Evolutionary conservation across 2,329 filamentous ascomycete genomes (phyloP).

Genomic region (Colletotrichum sp.): DNA sequence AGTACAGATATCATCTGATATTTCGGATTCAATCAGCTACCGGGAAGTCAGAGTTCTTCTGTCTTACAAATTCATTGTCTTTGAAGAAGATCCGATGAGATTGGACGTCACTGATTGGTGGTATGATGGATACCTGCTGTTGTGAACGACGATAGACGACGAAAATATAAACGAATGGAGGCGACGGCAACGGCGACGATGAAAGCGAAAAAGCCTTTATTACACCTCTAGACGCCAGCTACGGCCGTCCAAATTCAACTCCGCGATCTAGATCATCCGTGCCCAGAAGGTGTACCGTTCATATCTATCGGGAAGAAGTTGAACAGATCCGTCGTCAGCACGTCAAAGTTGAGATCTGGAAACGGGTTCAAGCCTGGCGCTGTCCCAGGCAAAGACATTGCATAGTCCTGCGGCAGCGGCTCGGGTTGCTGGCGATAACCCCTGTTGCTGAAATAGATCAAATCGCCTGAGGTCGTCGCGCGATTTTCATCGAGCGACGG

Average conservation of each 20-base stretch:
- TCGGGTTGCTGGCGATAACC: not conserved
- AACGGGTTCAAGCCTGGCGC: not conserved
- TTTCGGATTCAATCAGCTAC: not conserved
- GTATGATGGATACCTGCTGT: not conserved
- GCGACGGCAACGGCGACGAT: no score
- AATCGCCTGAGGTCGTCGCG: conserved; percentile 15
- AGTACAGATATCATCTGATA: not conserved
- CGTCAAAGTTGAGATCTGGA: conserved; percentile 26
- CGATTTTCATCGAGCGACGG: conserved; percentile 24
- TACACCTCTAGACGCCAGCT: not conserved
- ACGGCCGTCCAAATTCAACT: not conserved
- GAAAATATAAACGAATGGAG: no score
- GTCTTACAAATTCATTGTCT: not conserved
- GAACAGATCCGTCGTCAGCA: conserved; percentile 32
- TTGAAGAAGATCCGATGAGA: not conserved
- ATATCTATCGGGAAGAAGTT: conserved; percentile 27
- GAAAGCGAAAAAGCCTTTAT: not conserved
- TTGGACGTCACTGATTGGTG: not conserved
- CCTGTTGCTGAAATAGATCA: conserved; percentile 28
- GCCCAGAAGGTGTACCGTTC: not conserved
- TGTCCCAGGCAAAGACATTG: not conserved
- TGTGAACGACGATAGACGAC: not conserved
- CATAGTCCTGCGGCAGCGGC: not conserved
- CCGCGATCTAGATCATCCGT: not conserved
- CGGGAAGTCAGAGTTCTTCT: not conserved